Conservation (phyloP, 805 yeast species). For the Kazachstania viticola region DNA sequence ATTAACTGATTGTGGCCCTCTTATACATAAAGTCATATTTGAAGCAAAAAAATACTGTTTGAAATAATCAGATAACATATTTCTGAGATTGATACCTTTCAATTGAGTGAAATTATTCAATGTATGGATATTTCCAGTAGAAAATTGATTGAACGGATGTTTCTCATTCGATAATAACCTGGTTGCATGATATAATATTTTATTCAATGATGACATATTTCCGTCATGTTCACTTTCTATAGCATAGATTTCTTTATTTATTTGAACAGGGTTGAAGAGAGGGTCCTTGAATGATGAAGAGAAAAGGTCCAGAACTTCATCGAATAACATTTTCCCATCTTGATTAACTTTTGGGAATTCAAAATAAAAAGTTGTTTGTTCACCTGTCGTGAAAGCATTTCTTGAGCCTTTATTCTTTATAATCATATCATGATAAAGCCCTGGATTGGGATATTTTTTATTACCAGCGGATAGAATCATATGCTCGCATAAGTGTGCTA, state of each 20-base stretch:
- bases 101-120: conserved; percentile 28
- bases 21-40: conserved; percentile 46
- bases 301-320: conserved; percentile 37
- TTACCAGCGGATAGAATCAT: conserved; percentile 45
- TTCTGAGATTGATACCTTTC: conserved; percentile 28
- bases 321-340: conserved; percentile 31
- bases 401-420: conserved; percentile 41
- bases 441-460: conserved; percentile 39
- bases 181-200: conserved; percentile 47
- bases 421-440: conserved; percentile 34
- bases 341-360: conserved; percentile 39
- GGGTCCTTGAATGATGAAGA: conserved; percentile 43
- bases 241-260: conserved; percentile 44
- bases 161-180: conserved; percentile 35
- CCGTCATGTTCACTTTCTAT: conserved; percentile 55
- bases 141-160: conserved; percentile 50
- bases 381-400: conserved; percentile 64
- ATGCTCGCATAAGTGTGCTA: conserved; percentile 89
- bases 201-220: conserved; percentile 35
- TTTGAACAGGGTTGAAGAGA: conserved; percentile 31
- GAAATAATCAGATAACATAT: conserved; percentile 31
- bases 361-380: conserved; percentile 51
- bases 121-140: conserved; percentile 53
- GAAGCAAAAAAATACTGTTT: conserved; percentile 32
- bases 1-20: conserved; percentile 58